Conservation (phyloP, 352 stramenopile genomes). For the Phytophthora sp. region DNA sequence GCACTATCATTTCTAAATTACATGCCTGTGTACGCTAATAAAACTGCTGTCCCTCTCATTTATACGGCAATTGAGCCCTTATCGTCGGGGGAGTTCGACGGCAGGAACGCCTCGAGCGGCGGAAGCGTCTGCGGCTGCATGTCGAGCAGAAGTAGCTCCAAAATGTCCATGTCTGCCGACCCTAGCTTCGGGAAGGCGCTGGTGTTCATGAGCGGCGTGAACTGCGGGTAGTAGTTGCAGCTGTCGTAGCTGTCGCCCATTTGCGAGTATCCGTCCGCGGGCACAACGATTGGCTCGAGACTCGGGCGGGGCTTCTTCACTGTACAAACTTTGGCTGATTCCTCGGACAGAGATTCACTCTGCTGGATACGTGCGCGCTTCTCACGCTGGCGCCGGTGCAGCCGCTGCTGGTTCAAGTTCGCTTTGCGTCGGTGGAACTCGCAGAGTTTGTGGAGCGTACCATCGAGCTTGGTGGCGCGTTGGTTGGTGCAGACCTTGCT, state of each 20-base stretch:
- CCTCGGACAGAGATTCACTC: not conserved
- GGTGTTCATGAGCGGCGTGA: not conserved
- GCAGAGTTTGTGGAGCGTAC: slow-evolving; percentile 61
- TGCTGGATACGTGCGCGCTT: slow-evolving; percentile 10
- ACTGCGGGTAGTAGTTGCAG: slow-evolving; percentile 4
- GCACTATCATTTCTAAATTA: not conserved
- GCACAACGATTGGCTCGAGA: slow-evolving; percentile 5
- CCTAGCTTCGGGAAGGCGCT: slow-evolving; percentile 2
- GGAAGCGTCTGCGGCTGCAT: slow-evolving; percentile 21
- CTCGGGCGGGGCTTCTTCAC: slow-evolving; percentile 9
- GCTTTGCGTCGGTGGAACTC: slow-evolving; percentile 64
- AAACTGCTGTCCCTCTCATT: not conserved
- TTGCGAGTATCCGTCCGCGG: slow-evolving; percentile 3
- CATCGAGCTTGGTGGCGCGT: slow-evolving; percentile 55
- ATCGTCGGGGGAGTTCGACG: slow-evolving; percentile 1
- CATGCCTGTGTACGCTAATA: not conserved
- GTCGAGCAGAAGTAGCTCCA: slow-evolving; percentile 28
- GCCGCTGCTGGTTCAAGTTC: slow-evolving; percentile 60
- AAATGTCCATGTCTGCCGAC: slow-evolving; percentile 28
- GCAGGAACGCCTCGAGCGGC: slow-evolving; percentile 21
- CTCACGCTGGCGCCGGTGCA: slow-evolving; percentile 45
- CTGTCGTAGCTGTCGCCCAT: not conserved
- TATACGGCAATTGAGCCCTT: slow-evolving; percentile 20
- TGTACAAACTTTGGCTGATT: not conserved
- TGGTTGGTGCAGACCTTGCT: slow-evolving; percentile 61